Evolutionary conservation across 805 yeast species (phyloP).

Genomic region (Metschnikowia shivogae): DNA sequence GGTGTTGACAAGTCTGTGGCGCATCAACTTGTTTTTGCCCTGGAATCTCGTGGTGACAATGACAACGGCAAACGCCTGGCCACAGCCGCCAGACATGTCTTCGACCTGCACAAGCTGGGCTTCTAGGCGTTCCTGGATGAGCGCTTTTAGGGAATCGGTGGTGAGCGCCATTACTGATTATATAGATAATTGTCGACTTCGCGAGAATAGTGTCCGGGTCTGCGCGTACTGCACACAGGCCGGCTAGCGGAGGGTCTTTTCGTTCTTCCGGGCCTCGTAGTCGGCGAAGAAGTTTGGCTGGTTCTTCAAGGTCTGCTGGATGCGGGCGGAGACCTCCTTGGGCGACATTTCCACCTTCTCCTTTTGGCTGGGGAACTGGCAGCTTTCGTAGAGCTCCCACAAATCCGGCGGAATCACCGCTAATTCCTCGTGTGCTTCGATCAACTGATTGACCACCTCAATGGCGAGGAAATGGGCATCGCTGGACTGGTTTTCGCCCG

Average conservation of each 20-base stretch:
- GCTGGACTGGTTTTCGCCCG: constrained; percentile 35
- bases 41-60: constrained; percentile 70
- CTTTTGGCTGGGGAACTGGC: constrained; percentile 31
- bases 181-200: constrained; percentile 1
- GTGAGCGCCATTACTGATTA: constrained; percentile 29
- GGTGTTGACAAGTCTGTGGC: constrained; percentile 82
- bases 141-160: constrained; percentile 39
- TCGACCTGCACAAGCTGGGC: constrained; percentile 68
- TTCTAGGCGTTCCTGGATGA: constrained; percentile 52
- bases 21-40: constrained; percentile 78
- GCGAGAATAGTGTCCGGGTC: neutral
- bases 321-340: constrained; percentile 34
- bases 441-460: constrained; percentile 81
- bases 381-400: constrained; percentile 43
- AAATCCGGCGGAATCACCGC: constrained; percentile 71
- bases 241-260: constrained; percentile 7
- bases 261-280: constrained; percentile 3
- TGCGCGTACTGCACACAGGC: neutral
- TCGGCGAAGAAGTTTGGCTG: constrained; percentile 27
- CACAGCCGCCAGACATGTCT: constrained; percentile 88
- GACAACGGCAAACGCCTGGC: constrained; percentile 92
- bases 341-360: constrained; percentile 21
- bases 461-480: constrained; percentile 84
- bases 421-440: constrained; percentile 75
- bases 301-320: constrained; percentile 32